phyloP scores from a whole-genome alignment of 2,329 filamentous ascomycete species.

The Fusarium nisikadoi region DNA sequence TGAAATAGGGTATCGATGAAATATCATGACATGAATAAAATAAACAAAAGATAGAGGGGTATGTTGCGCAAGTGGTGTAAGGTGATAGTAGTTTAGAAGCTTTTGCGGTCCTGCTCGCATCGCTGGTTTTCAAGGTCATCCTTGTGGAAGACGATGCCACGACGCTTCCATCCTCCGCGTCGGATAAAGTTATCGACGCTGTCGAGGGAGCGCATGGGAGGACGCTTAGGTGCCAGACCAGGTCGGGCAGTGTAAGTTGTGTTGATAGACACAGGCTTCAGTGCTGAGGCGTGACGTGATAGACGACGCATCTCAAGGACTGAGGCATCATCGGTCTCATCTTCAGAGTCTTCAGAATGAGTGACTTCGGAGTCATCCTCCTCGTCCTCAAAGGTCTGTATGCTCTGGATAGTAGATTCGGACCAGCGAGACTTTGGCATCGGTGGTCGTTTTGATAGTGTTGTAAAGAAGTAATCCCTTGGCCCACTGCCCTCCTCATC shows the following conservation, averaged over 20 bases:
- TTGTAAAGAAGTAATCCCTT: slow-evolving; percentile 50
- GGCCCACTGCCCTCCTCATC: slow-evolving; percentile 41
- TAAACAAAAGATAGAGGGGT: slow-evolving; percentile 7
- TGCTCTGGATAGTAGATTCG: slow-evolving; percentile 53
- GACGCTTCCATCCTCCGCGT: slow-evolving; percentile 57
- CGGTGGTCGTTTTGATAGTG: slow-evolving; percentile 45
- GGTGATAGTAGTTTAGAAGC: slow-evolving; percentile 31
- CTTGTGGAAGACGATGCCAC: slow-evolving; percentile 54
- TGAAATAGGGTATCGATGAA: slow-evolving; percentile 41
- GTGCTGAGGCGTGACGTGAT: slow-evolving; percentile 36
- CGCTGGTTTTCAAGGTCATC: slow-evolving; percentile 47
- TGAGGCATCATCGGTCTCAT: slow-evolving; percentile 36
- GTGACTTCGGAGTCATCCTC: slow-evolving; percentile 36
- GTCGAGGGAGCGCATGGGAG: slow-evolving; percentile 53
- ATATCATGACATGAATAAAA: slow-evolving; percentile 31
- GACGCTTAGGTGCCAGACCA: slow-evolving; percentile 45
- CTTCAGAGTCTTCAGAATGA: slow-evolving; percentile 39
- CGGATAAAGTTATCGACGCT: slow-evolving; percentile 56
- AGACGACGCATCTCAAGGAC: slow-evolving; percentile 43
- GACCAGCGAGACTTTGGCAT: slow-evolving; percentile 55
- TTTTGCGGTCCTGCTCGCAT: slow-evolving; percentile 35
- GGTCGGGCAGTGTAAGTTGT: slow-evolving; percentile 46
- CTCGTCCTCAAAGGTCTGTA: slow-evolving; percentile 41
- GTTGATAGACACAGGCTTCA: slow-evolving; percentile 48
- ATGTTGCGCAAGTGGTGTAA: not conserved